Base-by-base conservation (phyloP, 768 basidiomycete species). In the Tylopilus sp. region DNA sequence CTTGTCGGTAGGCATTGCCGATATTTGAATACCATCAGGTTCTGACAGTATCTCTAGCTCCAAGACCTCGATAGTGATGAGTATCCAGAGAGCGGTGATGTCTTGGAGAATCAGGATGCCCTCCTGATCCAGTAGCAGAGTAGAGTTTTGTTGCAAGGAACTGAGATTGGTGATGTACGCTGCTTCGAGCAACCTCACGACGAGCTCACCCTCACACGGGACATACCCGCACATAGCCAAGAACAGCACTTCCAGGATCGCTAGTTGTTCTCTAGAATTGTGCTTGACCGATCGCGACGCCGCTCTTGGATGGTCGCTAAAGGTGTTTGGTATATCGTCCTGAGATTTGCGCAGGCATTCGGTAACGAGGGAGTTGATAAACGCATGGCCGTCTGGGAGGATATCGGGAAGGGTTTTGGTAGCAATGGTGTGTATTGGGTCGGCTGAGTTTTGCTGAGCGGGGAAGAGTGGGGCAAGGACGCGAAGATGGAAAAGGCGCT, bases 141-240 rank as follows among this genome's bases (percentile, higher is more conserved):
- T 81, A 4, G 74, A 74, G 56, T 85, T 84, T 30, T 73, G 70
- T 64, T 92, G 91, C 1, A 58, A 64, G 4, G 79, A 76, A 0
- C 91, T 90, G 6, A 91, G 76, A 39, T 79, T 75, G 0, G 83
- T 82, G 28, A 68, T 67, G 62, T 85, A 86, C 6, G 85, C 83
- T 1, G 82, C 75, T 52, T 84, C 76, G 65, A 83, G 81, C 35
- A 93, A 77, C 48, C 72, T 71, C 57, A 77, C 74, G 23, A 91
- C 83, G 50, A 87, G 62, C 3, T 78, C 71, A 2, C 85, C 88
- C 35, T 74, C 78, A 58, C 88, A 85, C 0, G 84, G 69, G 10
- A 81, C 79, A 51, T 82, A 84, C 13, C 79, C 82, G 83, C 87
- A 95, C 80, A 93, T 85, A 5, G 83, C 78, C 82, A 90, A 91